A percentile compares a stretch with the other conserved stretches of the same genome.
Conservation (phyloP, 139 green algal species). For the Chlorella sp. region DNA sequence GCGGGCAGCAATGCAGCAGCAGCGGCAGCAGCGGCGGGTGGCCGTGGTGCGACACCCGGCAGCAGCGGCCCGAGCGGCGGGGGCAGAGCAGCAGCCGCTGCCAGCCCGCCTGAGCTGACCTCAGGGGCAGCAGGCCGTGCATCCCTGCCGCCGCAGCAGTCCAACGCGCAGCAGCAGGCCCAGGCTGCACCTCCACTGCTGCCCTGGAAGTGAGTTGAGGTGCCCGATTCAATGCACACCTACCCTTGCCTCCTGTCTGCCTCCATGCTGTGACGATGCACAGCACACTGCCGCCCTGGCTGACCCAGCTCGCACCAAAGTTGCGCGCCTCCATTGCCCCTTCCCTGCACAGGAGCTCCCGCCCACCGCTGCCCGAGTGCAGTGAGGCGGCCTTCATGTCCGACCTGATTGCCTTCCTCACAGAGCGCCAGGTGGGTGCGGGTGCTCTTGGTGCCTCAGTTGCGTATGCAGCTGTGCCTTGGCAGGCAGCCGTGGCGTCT, state of each 20-base stretch:
- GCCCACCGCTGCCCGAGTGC: slow-evolving; percentile 61
- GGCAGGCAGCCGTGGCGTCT: no score
- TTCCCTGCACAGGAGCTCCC: slow-evolving; percentile 48
- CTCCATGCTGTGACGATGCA: no score
- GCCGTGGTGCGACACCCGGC: not conserved
- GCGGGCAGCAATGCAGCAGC: not conserved
- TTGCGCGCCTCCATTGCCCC: not conserved
- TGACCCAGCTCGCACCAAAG: not conserved
- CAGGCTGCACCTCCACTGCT: not conserved
- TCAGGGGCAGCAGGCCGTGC: not conserved
- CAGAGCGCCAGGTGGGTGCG: slow-evolving; percentile 24
- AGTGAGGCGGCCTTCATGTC: slow-evolving; percentile 64
- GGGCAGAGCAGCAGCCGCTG: not conserved
- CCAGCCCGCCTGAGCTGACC: not conserved
- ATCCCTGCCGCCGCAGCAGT: slow-evolving; percentile 3
- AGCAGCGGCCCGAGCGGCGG: not conserved
- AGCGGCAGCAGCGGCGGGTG: not conserved
- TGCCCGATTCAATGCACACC: no score
- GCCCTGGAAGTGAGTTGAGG: slow-evolving; percentile 14
- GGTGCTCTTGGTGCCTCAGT: no score
- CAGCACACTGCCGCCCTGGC: no score
- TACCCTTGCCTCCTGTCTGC: no score
- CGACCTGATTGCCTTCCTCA: slow-evolving; percentile 73
- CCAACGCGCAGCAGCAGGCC: slow-evolving; percentile 2
- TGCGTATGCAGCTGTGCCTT: no score